Base-by-base conservation (phyloP, 305 asterid genomes). In the Fraxinus platypoda region DNA sequence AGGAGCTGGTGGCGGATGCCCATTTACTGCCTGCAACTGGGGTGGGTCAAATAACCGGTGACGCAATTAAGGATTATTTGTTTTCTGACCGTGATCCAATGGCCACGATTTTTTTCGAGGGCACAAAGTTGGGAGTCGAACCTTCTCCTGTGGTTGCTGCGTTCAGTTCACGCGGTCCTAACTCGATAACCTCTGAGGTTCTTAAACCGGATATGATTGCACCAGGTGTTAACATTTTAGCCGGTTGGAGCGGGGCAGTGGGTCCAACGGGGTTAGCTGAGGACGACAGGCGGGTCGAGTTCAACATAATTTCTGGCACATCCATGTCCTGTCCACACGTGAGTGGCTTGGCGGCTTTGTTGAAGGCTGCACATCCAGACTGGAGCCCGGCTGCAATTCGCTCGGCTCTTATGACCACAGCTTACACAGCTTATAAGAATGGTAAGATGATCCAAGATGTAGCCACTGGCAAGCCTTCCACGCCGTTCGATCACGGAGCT, bases 241-340 rank as follows among this genome's bases (percentile, higher is more conserved):
- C 99, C n/a, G 95, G 93, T 0, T 95, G 99, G 98, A 83, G 96
- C 7, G 91, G 97, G 0, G 85, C 81, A 0, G 91, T 91, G 8
- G 97, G 99, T 0, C 99, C 99, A 21, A 92, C 97, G 0, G 98
- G 97, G 11, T 70, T 94, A 70, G 54, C 91, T 4, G 98, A 89
- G 78, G 99, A 95, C 88, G 4, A 0, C 0, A 81, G 99, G 75
- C 97, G 96, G 33, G 98, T 94, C 4, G 92, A 77, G 41, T 95
- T 90, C 89, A 95, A 95, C 90, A 95, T 95, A n/a, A 89, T 94
- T 17, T 95, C 99, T 0, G 98, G 98, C 54, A 95, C 99, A 0
- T 95, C 99, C 0, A 95, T 95, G 99, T 93, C 99, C 19, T 95
- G 99, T 75, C 99, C 99, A 0, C 98, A 95, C 85, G 93, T 94